Evolutionary conservation across 1,284 basidiomycete species (phyloP).

Genomic region (Sanguinoderma infundibulare): DNA sequence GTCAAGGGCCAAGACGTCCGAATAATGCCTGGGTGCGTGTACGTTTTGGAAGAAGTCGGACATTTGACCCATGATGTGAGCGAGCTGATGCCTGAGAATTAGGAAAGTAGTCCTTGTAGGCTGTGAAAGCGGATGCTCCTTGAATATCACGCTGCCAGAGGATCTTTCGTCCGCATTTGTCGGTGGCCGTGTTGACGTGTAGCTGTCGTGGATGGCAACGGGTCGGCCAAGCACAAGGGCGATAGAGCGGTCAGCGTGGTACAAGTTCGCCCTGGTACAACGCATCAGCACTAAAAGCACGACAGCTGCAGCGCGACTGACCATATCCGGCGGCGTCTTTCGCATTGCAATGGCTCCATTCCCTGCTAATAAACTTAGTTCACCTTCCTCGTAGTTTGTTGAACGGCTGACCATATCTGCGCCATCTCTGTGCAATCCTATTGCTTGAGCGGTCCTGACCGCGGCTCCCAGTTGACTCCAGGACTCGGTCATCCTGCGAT

Average conservation of each 20-base stretch:
- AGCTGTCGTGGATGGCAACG: slow-evolving; percentile 86
- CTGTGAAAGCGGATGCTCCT: slow-evolving; percentile 59
- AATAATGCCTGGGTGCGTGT: slow-evolving; percentile 80
- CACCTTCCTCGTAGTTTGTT: neutral
- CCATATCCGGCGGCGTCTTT: slow-evolving; percentile 93
- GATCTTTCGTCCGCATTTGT: slow-evolving; percentile 82
- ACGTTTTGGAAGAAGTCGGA: slow-evolving; percentile 97
- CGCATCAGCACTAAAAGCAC: slow-evolving; percentile 18
- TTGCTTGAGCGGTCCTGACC: slow-evolving; percentile 91
- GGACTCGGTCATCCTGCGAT: slow-evolving; percentile 89
- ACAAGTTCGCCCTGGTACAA: slow-evolving; percentile 78
- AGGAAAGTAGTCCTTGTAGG: slow-evolving; percentile 90
- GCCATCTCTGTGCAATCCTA: slow-evolving; percentile 92
- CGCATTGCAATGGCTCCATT: slow-evolving; percentile 79
- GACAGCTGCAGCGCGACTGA: slow-evolving; percentile 36
- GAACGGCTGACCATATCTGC: slow-evolving; percentile 73
- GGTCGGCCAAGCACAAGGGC: slow-evolving; percentile 92
- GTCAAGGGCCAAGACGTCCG: slow-evolving; percentile 84
- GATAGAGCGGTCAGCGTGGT: slow-evolving; percentile 91
- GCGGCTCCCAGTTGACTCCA: slow-evolving; percentile 96
- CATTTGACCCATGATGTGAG: slow-evolving; percentile 87
- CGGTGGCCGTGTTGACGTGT: slow-evolving; percentile 83
- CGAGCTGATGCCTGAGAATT: slow-evolving; percentile 84
- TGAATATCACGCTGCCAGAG: slow-evolving; percentile 43
- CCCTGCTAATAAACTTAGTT: slow-evolving; percentile 45